Percentiles rank a stretch among this genome's conserved stretches.
Conservation (phyloP, 2,329 filamentous ascomycete genomes). For the Trichoderma simmonsii region DNA sequence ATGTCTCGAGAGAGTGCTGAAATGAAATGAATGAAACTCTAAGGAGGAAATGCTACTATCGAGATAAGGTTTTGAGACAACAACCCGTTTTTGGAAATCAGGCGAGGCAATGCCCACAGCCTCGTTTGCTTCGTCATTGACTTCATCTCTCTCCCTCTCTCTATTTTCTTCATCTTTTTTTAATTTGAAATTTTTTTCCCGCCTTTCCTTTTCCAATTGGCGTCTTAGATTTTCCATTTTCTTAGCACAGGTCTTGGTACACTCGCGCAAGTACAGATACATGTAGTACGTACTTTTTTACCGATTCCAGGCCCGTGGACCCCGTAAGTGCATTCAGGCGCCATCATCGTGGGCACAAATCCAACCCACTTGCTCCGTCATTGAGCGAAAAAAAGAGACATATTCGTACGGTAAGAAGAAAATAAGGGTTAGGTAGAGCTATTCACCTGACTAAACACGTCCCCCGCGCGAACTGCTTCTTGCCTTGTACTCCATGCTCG, state of each 20-base stretch:
- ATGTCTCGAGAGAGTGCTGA: background rate
- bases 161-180: background rate
- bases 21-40: background rate
- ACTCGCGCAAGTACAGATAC: background rate
- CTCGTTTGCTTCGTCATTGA: background rate
- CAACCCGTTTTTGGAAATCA: background rate
- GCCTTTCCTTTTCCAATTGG: background rate
- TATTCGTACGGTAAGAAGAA: background rate
- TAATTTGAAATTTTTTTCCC: background rate
- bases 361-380: background rate
- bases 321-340: background rate
- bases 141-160: background rate
- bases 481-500: background rate
- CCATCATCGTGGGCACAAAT: background rate
- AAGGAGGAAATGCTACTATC: background rate
- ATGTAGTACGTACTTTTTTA: background rate
- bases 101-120: background rate
- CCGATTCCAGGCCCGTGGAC: slow-evolving; percentile 8
- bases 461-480: background rate
- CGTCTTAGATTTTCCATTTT: background rate
- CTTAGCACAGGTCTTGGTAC: background rate
- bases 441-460: background rate
- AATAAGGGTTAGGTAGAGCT: background rate
- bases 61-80: background rate
- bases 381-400: background rate